Conservation (phyloP, 495 filamentous ascomycete genomes). For the Penicillium alfredii region DNA sequence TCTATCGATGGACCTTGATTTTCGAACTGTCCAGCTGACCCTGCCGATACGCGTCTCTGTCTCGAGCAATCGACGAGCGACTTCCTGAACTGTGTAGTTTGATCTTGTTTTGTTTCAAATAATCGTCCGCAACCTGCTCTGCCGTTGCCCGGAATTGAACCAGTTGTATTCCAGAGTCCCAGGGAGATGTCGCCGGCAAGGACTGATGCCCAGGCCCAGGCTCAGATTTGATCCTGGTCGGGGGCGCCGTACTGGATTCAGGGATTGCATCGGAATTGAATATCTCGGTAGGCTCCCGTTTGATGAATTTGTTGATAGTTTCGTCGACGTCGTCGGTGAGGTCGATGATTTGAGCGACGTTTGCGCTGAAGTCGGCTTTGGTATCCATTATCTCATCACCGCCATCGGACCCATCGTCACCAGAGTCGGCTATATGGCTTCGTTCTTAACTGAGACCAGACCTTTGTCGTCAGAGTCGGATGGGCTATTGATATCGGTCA, state of each 20-base stretch:
- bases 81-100: conserved; percentile 3
- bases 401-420: neutral
- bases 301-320: conserved; percentile 7
- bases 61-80: neutral
- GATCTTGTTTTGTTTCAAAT: conserved; percentile 10
- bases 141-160: conserved; percentile 22
- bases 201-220: neutral
- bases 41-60: conserved; percentile 6
- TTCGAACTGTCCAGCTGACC: conserved; percentile 5
- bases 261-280: conserved; percentile 2
- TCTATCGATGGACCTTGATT: neutral
- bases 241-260: neutral
- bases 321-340: conserved; percentile 10
- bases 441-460: neutral
- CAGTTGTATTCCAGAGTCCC: conserved; percentile 24
- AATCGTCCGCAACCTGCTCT: conserved; percentile 24
- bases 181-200: conserved; percentile 4
- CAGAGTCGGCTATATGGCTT: neutral
- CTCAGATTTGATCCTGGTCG: conserved; percentile 2
- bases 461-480: neutral
- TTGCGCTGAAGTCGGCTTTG: conserved; percentile 8
- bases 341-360: conserved; percentile 8
- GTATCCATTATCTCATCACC: neutral
- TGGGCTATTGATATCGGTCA: neutral
- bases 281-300: conserved; percentile 4